Evolutionary conservation across 2,329 filamentous ascomycete species (phyloP), one percentile per base, ranked within the genome.

Genomic region (Pseudofabraea citricarpa): DNA sequence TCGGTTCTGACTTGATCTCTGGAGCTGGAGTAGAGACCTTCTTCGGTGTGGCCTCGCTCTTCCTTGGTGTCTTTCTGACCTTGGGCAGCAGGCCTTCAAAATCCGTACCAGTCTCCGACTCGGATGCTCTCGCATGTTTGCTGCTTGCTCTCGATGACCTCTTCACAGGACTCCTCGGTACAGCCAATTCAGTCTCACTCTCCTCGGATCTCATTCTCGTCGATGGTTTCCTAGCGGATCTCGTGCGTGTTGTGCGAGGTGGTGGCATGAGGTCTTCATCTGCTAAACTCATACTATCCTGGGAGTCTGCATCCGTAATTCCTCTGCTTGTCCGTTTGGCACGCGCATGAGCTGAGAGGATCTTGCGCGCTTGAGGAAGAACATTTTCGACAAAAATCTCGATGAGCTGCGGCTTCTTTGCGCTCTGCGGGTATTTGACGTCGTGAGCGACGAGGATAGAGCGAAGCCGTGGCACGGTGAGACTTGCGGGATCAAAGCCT

Each of bases 361-460:
- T 77, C 64, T 85, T 87, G 53, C 79, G 78, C 2, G 88, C 84
- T 56, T 91, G 84, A 0, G 91, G 86, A 4, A 87, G 68, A 21
- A 98, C 77, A 50, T 93, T 72, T 23, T 85, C 74, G 59, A 85
- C 82, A 66, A 98, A 90, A 36, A 97, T 80, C 6, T 86, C 81
- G 47, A 98, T 75, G 18, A 98, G 80, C 60, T 95, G 85, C 0
- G 81, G 71, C 70, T 98, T 98, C 70, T 97, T 98, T 10, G 93
- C 90, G 4, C 83, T 90, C 0, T 88, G 83, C 5, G 90, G 85
- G 62, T 95, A 97, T 27, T 81, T 70, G 58, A 97, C 73, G 61
- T 90, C 86, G 69, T 98, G 88, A 52, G 82, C 85, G 58, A 97
- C 87, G 45, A 98, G 80, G 53, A 97, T 94, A 38, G 87, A 91